Evolutionary conservation across 2,329 filamentous ascomycete genomes (phyloP), one percentile per base, ranked within the genome.

Genomic region (Scolecobasidium constrictum): DNA sequence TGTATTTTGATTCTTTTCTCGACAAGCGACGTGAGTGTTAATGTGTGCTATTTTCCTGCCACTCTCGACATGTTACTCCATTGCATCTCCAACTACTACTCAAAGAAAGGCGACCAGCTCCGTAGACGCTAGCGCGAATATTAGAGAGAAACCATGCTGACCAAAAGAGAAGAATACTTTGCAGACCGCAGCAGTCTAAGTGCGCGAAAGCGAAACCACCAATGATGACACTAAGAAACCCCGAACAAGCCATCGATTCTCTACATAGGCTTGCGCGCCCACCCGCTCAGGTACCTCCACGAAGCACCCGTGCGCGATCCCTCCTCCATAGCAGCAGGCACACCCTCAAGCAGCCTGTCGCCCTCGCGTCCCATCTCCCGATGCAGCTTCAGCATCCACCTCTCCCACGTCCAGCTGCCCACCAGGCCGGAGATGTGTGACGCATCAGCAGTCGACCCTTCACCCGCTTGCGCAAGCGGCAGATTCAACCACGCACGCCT

Each of bases 351-450:
- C 42, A 75, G 59, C 46, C 62, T 66, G 37, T 63, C 60, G 45
- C 70, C 67, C 23, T 69, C 68, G 56, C 86, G 80, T 19, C 84
- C 83, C 56, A 86, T 92, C 68, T 95, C 88, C 65, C 81, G 75
- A 65, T 92, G 84, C 54, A 90, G 74, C 56, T 86, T 85, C 51
- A 95, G 66, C 60, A 96, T 75, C 92, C 92, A 98, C 59, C 86
- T 83, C 72, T 98, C 92, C 90, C 88, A 98, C 59, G 81, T 80
- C 80, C 87, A 92, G 19, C 83, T 81, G 4, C 86, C 92, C 1
- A 90, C 77, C 33, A 96, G 66, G 16, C 88, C 88, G 11, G 84
- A 83, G 50, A 94, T 69, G 52, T 75, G 78, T 2, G 85, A 84
- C 12, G 81, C 76, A 56, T 79, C 76, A 39, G 79, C 75, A 0